Conservation (phyloP, 352 stramenopile genomes). For the Globisporangium spiculum region DNA sequence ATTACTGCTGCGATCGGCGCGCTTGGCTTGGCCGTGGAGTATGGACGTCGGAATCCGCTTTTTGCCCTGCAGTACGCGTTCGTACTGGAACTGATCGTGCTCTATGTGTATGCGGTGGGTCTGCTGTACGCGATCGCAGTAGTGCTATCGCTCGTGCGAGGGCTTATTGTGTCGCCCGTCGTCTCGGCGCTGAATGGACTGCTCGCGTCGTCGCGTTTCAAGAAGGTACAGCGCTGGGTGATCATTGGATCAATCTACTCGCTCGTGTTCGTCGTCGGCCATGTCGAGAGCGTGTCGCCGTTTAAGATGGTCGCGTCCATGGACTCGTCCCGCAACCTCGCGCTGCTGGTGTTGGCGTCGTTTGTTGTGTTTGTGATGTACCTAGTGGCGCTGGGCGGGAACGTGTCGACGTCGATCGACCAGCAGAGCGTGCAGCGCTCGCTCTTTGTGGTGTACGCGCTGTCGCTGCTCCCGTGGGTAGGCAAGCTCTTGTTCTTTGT, state of each 20-base stretch:
- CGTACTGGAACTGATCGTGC: slow-evolving; percentile 28
- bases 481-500: slow-evolving; percentile 66
- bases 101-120: slow-evolving; percentile 59
- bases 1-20: background rate
- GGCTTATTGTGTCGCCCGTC: slow-evolving; percentile 39
- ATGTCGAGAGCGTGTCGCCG: slow-evolving; percentile 28
- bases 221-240: slow-evolving; percentile 45
- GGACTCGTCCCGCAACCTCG: slow-evolving; percentile 38
- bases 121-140: slow-evolving; percentile 44
- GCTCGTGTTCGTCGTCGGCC: slow-evolving; percentile 35
- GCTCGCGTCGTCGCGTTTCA: slow-evolving; percentile 22
- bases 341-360: slow-evolving; percentile 44
- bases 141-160: slow-evolving; percentile 35
- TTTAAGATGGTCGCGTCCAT: slow-evolving; percentile 22
- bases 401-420: slow-evolving; percentile 31
- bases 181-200: slow-evolving; percentile 20
- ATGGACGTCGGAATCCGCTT: slow-evolving; percentile 11
- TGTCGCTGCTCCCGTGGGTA: slow-evolving; percentile 61
- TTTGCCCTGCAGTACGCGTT: slow-evolving; percentile 18
- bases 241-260: slow-evolving; percentile 36
- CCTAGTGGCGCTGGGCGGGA: slow-evolving; percentile 45
- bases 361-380: slow-evolving; percentile 48
- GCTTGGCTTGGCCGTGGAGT: slow-evolving; percentile 9
- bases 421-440: slow-evolving; percentile 59
- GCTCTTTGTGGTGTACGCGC: slow-evolving; percentile 46